Evolutionary conservation across 768 basidiomycete species (phyloP).

Genomic region (Mycena leptocephala): DNA sequence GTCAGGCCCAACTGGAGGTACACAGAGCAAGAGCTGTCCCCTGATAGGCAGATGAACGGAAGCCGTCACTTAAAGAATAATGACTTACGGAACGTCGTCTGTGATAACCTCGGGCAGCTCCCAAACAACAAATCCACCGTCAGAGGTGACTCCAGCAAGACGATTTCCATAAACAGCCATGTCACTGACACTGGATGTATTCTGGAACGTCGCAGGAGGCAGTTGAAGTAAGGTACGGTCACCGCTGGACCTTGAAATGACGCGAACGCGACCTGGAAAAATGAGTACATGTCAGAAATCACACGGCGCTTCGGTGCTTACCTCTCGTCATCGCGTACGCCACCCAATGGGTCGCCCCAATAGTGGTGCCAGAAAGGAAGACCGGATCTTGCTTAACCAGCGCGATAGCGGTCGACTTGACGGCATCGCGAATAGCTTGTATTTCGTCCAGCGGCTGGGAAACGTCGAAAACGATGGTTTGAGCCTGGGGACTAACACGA

Average conservation of each 20-base stretch:
- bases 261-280: slow-evolving; percentile 80
- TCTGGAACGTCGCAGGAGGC: slow-evolving; percentile 70
- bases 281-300: slow-evolving; percentile 13
- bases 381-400: slow-evolving; percentile 89
- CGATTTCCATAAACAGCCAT: slow-evolving; percentile 91
- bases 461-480: slow-evolving; percentile 84
- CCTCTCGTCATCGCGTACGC: slow-evolving; percentile 94
- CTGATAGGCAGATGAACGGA: slow-evolving; percentile 52
- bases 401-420: slow-evolving; percentile 93
- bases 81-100: slow-evolving; percentile 88
- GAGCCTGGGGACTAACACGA: slow-evolving; percentile 68
- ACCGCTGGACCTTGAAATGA: slow-evolving; percentile 91
- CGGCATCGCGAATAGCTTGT: slow-evolving; percentile 81
- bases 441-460: slow-evolving; percentile 81
- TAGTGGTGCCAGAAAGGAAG: slow-evolving; percentile 90
- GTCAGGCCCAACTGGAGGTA: slow-evolving; percentile 65
- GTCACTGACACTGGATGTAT: slow-evolving; percentile 79
- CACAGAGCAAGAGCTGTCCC: slow-evolving; percentile 78
- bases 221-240: slow-evolving; percentile 90
- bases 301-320: slow-evolving; percentile 37
- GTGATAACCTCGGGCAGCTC: slow-evolving; percentile 87
- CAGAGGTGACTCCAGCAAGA: slow-evolving; percentile 89
- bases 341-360: slow-evolving; percentile 94
- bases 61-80: not conserved
- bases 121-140: slow-evolving; percentile 93